phyloP scores from a whole-genome alignment of 2,329 filamentous ascomycete genomes.

The Plenodomus tracheiphilus region DNA sequence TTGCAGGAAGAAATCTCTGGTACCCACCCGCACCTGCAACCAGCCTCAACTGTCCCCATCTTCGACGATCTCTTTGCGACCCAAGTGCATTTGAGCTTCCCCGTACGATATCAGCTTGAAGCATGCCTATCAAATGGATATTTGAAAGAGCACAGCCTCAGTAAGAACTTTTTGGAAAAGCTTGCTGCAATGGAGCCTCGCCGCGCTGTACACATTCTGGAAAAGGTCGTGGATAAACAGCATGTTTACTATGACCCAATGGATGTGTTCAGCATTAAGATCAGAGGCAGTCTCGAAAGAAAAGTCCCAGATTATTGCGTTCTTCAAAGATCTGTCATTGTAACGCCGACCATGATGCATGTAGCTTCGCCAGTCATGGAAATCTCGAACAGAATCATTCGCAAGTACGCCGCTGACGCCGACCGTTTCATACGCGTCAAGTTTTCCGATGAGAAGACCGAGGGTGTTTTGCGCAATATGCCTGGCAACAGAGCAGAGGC shows the following conservation, averaged over 20 bases:
- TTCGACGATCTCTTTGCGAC: constrained; percentile 39
- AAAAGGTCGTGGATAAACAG: constrained; percentile 70
- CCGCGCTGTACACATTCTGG: constrained; percentile 69
- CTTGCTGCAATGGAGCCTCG: constrained; percentile 57
- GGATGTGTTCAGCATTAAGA: constrained; percentile 65
- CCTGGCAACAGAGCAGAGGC: constrained; percentile 51
- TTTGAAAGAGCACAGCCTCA: constrained; percentile 76
- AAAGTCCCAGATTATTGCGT: constrained; percentile 73
- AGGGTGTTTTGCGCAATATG: constrained; percentile 43
- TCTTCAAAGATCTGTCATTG: constrained; percentile 71
- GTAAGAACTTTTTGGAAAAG: constrained; percentile 65
- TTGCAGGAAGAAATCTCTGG: constrained; percentile 35
- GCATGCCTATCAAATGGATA: constrained; percentile 83
- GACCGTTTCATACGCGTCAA: constrained; percentile 88
- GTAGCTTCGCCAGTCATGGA: constrained; percentile 79
- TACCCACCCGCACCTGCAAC: constrained; percentile 25
- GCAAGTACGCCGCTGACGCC: constrained; percentile 67
- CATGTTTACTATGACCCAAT: constrained; percentile 69
- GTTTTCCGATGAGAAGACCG: constrained; percentile 78
- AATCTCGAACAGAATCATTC: constrained; percentile 82
- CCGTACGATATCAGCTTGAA: constrained; percentile 86
- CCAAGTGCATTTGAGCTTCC: constrained; percentile 53
- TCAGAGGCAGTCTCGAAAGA: constrained; percentile 23
- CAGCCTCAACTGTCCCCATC: constrained; percentile 7
- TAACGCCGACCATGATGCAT: constrained; percentile 84